Conservation (phyloP, 805 yeast species). For the Candida verbasci region DNA sequence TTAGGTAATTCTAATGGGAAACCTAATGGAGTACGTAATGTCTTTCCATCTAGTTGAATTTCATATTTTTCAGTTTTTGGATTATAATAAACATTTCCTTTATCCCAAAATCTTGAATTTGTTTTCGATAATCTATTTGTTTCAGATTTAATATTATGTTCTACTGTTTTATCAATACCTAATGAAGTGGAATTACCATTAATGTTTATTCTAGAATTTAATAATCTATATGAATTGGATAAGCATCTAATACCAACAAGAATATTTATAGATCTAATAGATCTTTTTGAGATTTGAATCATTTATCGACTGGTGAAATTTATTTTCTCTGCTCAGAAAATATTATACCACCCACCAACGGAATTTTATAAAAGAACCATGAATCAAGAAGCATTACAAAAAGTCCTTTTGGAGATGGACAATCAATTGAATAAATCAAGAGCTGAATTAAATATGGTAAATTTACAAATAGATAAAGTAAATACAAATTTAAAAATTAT, state of each 20-base stretch:
- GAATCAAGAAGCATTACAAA: slow-evolving; percentile 45
- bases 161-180: slow-evolving; percentile 35
- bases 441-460: slow-evolving; percentile 54
- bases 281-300: neutral
- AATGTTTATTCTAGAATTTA: neutral
- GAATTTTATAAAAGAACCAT: too few relatives aligned
- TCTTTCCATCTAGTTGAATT: slow-evolving; percentile 67
- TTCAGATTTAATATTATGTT: slow-evolving; percentile 52
- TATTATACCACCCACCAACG: too few relatives aligned
- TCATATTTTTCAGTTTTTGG: slow-evolving; percentile 33
- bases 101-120: slow-evolving; percentile 75
- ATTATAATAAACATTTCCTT: slow-evolving; percentile 44
- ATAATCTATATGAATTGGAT: neutral
- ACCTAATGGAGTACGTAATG: slow-evolving; percentile 84
- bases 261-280: neutral
- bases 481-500: slow-evolving; percentile 50
- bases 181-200: slow-evolving; percentile 11
- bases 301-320: too few relatives aligned
- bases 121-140: slow-evolving; percentile 70
- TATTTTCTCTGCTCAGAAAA: too few relatives aligned
- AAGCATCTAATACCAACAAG: neutral
- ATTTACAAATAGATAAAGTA: slow-evolving; percentile 46
- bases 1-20: slow-evolving; percentile 61
- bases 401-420: slow-evolving; percentile 64
- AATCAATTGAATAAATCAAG: slow-evolving; percentile 55